Evolutionary conservation across 345 rosid species (phyloP).

Genomic region (Citrus maxima): DNA sequence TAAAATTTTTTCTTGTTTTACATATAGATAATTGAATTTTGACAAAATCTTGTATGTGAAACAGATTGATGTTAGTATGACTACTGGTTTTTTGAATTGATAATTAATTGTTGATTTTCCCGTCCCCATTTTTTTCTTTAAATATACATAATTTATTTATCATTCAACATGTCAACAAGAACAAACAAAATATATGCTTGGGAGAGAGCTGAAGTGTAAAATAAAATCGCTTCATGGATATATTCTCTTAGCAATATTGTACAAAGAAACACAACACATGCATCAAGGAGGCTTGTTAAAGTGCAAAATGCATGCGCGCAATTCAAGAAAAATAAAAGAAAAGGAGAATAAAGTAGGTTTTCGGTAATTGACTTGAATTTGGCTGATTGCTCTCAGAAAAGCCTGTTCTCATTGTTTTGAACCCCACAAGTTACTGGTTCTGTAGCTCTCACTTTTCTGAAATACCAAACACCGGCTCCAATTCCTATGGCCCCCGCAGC

Average conservation of each 20-base stretch:
- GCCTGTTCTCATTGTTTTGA: constrained; percentile 79
- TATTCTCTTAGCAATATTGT: neutral
- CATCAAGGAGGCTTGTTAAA: constrained; percentile 2
- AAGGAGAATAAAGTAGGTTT: neutral
- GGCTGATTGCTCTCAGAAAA: constrained; percentile 40
- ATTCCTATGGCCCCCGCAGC: constrained; percentile 72
- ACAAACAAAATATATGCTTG: neutral
- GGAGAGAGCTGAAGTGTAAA: neutral
- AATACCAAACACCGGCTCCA: constrained; percentile 74
- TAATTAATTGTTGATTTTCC: neutral
- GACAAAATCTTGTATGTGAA: neutral
- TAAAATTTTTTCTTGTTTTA: neutral
- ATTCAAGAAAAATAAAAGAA: neutral
- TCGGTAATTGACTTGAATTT: neutral
- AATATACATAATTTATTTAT: no score
- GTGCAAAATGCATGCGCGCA: constrained; percentile 9
- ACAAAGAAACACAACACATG: neutral
- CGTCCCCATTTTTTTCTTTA: neutral
- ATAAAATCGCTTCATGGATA: neutral
- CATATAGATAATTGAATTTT: neutral
- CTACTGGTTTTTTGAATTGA: neutral
- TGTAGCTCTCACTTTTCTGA: constrained; percentile 73
- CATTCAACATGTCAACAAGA: neutral
- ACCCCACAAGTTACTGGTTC: constrained; percentile 90
- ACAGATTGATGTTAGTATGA: neutral